Base-by-base conservation (phyloP, 176 grass and related monocot species). In the Secale cereale region DNA sequence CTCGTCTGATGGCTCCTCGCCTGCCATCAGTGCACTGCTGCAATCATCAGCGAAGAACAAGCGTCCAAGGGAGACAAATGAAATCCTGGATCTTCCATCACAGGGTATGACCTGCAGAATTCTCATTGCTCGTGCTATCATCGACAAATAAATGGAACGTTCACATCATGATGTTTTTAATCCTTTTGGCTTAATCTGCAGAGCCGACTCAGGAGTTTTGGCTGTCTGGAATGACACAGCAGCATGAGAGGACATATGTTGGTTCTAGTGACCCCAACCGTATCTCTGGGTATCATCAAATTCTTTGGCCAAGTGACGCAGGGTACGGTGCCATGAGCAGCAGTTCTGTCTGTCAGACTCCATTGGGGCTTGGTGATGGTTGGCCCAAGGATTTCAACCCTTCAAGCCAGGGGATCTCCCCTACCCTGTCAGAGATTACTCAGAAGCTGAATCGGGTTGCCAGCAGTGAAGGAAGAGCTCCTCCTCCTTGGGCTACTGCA, bases 311-410 rank as follows among this genome's bases (percentile, higher is more conserved):
- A 74, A 81, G 84, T 2, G 91, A 87, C 6, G 23, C 65, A 28
- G 83, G 83, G 67, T 86, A 84, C 17, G 59, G 83, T 54, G 52
- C 80, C 52, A 50, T 80, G 77, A 86, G 74, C 33, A 67, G 31
- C 10, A 79, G 79, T 68, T 82, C 92, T 48, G 77, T 79, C 52
- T 91, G 79, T 77, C 88, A 83, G 50, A 82, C 86, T 48, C 73
- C 88, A 10, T 39, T 86, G 7, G 41, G 72, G 25, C 74, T 81
- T 30, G 54, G 54, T 57, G 92, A 90, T 45, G 77, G 40, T 67
- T 94, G 88, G 92, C 46, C 86, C 70, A 91, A 88, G 88, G 92
- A 84, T 52, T 88, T 80, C 35, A 85, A 83, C 66, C 77, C 86
- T 33, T 78, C 82, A 32, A 73, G 28, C 43, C 88, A 80, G 76